Conservation (phyloP, 495 filamentous ascomycete genomes). For the Aspergillus conjunctus region DNA sequence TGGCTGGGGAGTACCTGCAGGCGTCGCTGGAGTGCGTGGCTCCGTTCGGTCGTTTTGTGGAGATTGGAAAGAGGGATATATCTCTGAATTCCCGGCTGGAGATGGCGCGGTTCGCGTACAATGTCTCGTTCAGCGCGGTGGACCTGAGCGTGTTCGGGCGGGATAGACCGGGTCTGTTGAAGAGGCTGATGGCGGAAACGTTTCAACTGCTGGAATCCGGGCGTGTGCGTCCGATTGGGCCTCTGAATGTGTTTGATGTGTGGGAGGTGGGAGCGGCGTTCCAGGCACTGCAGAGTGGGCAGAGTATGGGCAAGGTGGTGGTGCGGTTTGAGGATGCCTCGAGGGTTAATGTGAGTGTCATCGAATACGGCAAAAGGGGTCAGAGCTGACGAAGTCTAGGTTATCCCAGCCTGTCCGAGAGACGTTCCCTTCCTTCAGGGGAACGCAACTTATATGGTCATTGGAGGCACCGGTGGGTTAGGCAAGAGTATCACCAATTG, state of each 20-base stretch:
- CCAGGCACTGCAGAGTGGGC: constrained; percentile 55
- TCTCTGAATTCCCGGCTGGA: background rate
- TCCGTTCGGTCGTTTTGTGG: constrained; percentile 35
- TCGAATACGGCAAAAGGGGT: background rate
- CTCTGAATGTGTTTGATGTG: constrained; percentile 12
- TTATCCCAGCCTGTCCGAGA: background rate
- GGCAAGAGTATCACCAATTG: constrained; percentile 48
- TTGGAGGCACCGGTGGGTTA: constrained; percentile 43
- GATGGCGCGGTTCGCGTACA: constrained; percentile 1
- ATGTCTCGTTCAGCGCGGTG: background rate
- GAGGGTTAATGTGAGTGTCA: constrained; percentile 6
- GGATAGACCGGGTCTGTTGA: background rate
- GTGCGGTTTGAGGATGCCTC: constrained; percentile 37
- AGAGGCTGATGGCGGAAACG: background rate
- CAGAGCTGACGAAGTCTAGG: background rate
- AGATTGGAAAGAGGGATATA: constrained; percentile 11
- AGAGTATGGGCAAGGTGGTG: constrained; percentile 57
- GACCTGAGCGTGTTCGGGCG: constrained; percentile 9
- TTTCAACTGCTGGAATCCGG: background rate
- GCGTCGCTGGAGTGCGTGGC: constrained; percentile 52
- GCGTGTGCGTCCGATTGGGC: background rate
- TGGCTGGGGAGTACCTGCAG: constrained; percentile 44
- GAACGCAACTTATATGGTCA: constrained; percentile 38
- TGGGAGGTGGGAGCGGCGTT: constrained; percentile 51
- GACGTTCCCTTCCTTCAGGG: constrained; percentile 12